Percentiles rank a stretch among this genome's conserved stretches.
These are phyloP conservation scores for Lentinula detonsa DNA, from an alignment of 768 basidiomycete genomes.

Conservation along the genomic window DNA sequence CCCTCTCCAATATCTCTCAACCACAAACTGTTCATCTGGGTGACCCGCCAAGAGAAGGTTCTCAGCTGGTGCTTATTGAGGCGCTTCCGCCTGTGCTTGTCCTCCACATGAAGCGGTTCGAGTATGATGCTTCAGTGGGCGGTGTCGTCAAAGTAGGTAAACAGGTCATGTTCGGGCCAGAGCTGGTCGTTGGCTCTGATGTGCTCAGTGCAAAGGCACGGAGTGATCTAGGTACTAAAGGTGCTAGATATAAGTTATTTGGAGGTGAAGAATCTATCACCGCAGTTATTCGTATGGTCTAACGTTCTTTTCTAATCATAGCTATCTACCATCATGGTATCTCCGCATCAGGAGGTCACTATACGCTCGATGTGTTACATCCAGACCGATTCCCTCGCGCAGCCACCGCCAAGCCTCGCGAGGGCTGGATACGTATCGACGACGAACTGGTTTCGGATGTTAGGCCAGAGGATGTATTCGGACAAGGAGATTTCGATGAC, in stretches of 20 bases:
- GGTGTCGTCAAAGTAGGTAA: constrained; percentile 87
- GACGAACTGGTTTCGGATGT: constrained; percentile 85
- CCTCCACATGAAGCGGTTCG: constrained; percentile 87
- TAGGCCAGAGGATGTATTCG: constrained; percentile 67
- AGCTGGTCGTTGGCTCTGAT: constrained; percentile 74
- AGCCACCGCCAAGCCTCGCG: constrained; percentile 31
- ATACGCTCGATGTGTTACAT: constrained; percentile 86
- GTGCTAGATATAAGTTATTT: constrained; percentile 72
- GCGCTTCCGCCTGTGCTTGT: constrained; percentile 78
- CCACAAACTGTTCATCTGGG: constrained; percentile 80
- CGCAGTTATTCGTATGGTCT: neutral
- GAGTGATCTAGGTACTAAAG: constrained; percentile 16
- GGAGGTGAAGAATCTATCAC: constrained; percentile 48
- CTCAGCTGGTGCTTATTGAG: constrained; percentile 63
- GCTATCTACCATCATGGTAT: constrained; percentile 92
- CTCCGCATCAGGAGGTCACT: constrained; percentile 90
- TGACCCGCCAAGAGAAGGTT: constrained; percentile 58
- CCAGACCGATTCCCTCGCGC: constrained; percentile 48
- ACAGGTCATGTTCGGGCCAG: constrained; percentile 69
- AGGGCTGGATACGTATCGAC: constrained; percentile 91
- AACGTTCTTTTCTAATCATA: constrained; percentile 17
- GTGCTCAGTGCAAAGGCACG: constrained; percentile 48
- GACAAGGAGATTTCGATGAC: constrained; percentile 41
- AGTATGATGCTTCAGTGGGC: constrained; percentile 68
- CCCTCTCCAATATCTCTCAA: constrained; percentile 67